Evolutionary conservation across 2,329 filamentous ascomycete species (phyloP), one percentile per base, ranked within the genome.

Genomic region (Talaromyces sp.): DNA sequence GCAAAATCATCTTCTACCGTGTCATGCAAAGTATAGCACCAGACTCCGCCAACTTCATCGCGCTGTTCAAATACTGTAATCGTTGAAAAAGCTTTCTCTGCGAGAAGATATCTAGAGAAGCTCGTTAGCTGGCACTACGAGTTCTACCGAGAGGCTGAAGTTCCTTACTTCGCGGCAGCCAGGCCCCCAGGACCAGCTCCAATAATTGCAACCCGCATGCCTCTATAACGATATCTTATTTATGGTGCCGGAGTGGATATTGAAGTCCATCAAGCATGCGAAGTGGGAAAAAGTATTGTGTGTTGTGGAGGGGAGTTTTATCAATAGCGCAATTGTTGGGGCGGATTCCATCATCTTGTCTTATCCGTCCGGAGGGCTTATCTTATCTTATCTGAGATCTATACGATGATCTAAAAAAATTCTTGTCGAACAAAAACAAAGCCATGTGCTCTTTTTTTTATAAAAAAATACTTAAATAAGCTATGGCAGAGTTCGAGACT

Each of bases 11-110:
- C 67, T 74, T 82, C 72, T 52, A 78, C 63, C 76, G 83, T 77
- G 33, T 82, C 80, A 39, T 63, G 27, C 19, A 50, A 43, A 68
- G 84, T 89, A 75, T 96, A 92, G 72, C 92, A 90, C 94, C 94
- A 98, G 10, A 95, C 86, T 2, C 95, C 94, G 65, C 93, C 94
- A 6, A 90, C 85, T 58, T 86, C 84, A 54, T 84, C 81, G 69
- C 92, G 88, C 77, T 97, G 92, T 78, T 98, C 95, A 72, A 90
- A 96, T 45, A 97, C 78, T 67, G 88, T 86, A 66, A 98, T 88
- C 31, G 82, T 84, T 13, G 87, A 80, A 72, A 95, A 95, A 1
- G 74, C 81, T 73, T 83, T 89, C 71, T 90, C 92, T 0, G 90
- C 91, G 11, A 86, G 75, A 19, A 97, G 83, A 73, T 93, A 93